Conservation (phyloP, 768 basidiomycete species). For the Amanita rubescens region DNA sequence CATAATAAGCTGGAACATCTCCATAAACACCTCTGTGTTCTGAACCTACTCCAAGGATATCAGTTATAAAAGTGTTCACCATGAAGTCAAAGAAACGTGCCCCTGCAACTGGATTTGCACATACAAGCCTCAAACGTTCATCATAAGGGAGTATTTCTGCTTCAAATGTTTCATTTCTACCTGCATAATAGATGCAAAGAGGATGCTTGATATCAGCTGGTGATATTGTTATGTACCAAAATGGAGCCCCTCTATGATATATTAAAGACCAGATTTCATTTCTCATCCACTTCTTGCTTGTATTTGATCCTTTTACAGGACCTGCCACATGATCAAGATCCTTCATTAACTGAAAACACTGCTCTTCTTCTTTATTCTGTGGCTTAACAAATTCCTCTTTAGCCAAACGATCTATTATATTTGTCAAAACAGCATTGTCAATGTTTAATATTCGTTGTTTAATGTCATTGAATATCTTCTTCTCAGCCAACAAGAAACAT, state of each 20-base stretch:
- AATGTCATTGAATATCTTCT: constrained; percentile 19
- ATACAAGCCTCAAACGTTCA: background rate
- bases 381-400: constrained; percentile 19
- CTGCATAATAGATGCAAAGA: too few species aligned
- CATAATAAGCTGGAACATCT: constrained; percentile 17
- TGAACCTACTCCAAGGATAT: constrained; percentile 8
- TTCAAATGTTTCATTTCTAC: background rate
- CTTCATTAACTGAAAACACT: constrained; percentile 18
- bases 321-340: constrained; percentile 29
- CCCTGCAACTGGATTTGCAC: constrained; percentile 18
- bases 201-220: too few species aligned
- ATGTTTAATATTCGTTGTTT: constrained; percentile 14
- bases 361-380: constrained; percentile 21
- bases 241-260: constrained; percentile 10
- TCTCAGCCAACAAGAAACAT: constrained; percentile 22
- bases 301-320: constrained; percentile 20
- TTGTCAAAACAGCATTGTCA: constrained; percentile 15
- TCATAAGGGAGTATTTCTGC: background rate
- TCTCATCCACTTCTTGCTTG: constrained; percentile 20
- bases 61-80: constrained; percentile 6
- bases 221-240: constrained; percentile 2
- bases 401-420: constrained; percentile 15
- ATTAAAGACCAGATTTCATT: constrained; percentile 7
- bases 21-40: constrained; percentile 16
- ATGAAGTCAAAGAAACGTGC: constrained; percentile 20